Percentiles rank a stretch among this genome's conserved stretches.
Evolutionary conservation across 2,329 filamentous ascomycete species (phyloP).

Genomic region (Fusarium torulosum): DNA sequence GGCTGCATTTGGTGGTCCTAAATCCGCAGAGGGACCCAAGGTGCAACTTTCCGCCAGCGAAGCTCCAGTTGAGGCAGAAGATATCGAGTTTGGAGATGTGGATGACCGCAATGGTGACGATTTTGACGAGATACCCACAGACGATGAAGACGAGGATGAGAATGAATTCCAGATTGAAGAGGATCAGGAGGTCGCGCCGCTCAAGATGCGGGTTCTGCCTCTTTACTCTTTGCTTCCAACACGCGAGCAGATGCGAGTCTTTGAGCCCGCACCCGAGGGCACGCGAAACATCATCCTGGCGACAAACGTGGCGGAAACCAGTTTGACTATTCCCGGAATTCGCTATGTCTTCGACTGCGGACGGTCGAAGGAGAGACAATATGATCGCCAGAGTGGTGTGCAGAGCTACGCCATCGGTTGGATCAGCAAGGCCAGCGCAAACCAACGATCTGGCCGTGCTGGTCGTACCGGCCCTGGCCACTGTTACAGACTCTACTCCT

Average conservation of each 20-base stretch:
- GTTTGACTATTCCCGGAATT: conserved; percentile 94
- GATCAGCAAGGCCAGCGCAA: conserved; percentile 97
- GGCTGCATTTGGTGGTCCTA: conserved; percentile 71
- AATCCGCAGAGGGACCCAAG: conserved; percentile 69
- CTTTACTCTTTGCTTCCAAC: conserved; percentile 94
- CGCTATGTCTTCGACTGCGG: conserved; percentile 97
- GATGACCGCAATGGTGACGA: conserved; percentile 73
- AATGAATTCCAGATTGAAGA: conserved; percentile 79
- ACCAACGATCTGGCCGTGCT: conserved; percentile 91
- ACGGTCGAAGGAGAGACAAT: conserved; percentile 90
- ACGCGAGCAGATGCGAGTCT: conserved; percentile 90
- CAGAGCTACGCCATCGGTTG: conserved; percentile 96
- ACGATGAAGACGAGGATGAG: conserved; percentile 70
- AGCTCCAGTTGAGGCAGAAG: conserved; percentile 84
- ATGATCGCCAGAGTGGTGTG: conserved; percentile 88
- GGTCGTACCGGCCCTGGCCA: conserved; percentile 96
- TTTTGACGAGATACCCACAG: conserved; percentile 70
- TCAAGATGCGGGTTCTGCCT: conserved; percentile 89
- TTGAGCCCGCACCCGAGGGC: conserved; percentile 84
- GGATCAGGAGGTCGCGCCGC: conserved; percentile 68
- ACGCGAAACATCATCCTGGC: conserved; percentile 89
- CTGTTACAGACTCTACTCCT: conserved; percentile 94
- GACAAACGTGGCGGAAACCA: conserved; percentile 97
- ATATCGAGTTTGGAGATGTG: conserved; percentile 82
- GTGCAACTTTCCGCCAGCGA: conserved; percentile 83